A percentile compares a stretch with the other conserved stretches of the same genome.
Conservation (phyloP, 2,329 filamentous ascomycete genomes). For the Colletotrichum sp. region DNA sequence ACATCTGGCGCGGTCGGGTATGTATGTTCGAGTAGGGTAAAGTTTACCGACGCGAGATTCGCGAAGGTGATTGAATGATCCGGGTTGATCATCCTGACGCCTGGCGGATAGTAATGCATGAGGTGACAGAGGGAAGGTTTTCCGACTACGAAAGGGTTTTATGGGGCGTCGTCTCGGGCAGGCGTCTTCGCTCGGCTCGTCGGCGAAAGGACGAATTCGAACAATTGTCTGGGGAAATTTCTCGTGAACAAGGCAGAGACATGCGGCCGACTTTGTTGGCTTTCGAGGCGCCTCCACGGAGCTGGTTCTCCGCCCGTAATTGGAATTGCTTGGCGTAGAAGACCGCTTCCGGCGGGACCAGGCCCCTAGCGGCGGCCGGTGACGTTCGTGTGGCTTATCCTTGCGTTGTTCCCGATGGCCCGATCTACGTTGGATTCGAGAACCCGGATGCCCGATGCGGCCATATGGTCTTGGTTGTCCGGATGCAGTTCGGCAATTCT, state of each 20-base stretch:
- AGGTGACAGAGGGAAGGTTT: neutral
- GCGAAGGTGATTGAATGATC: slow-evolving; percentile 8
- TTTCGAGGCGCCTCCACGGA: neutral
- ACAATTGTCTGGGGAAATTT: neutral
- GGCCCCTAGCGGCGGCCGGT: neutral
- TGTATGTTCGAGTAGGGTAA: neutral
- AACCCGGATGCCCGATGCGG: neutral
- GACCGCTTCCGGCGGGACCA: neutral
- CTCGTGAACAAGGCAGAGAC: neutral
- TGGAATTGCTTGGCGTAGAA: neutral
- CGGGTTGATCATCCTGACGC: neutral
- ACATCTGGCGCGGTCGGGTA: neutral
- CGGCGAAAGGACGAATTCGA: neutral
- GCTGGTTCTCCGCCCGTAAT: neutral
- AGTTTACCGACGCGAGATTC: slow-evolving; percentile 5
- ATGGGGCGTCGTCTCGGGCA: neutral
- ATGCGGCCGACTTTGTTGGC: neutral
- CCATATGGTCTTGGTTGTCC: neutral
- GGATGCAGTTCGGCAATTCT: neutral
- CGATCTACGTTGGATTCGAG: neutral
- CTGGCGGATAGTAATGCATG: neutral
- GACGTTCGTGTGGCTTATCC: neutral
- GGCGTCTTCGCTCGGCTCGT: neutral
- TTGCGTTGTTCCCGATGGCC: neutral
- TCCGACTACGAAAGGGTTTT: neutral